These are phyloP conservation scores for Filobasidium floriforme DNA, from an alignment of 768 basidiomycete genomes.

Conservation along the genomic window DNA sequence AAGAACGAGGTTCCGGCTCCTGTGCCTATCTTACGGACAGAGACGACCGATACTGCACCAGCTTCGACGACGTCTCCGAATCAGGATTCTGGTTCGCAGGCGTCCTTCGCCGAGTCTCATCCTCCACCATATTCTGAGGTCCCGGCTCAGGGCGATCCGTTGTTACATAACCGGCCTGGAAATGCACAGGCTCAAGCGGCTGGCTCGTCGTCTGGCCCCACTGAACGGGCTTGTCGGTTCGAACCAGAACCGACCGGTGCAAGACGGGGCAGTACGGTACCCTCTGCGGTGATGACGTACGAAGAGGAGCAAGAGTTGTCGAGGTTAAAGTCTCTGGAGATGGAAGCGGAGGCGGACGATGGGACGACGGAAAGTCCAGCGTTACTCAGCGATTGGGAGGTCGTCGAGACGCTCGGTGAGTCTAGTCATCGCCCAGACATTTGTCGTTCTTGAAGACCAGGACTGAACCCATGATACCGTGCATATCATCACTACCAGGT, in stretches of 20 bases:
- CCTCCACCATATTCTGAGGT: slow-evolving; percentile 5
- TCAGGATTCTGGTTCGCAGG: slow-evolving; percentile 1
- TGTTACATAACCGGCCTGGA: not conserved
- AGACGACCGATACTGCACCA: not conserved
- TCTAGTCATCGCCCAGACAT: not conserved
- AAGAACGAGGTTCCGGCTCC: not conserved
- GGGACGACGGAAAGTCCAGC: slow-evolving; percentile 7
- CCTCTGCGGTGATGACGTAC: not conserved
- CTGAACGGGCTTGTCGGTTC: not conserved
- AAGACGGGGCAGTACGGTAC: not conserved
- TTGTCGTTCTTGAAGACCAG: not conserved
- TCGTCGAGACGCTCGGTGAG: slow-evolving; percentile 47
- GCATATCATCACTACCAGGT: slow-evolving; percentile 54
- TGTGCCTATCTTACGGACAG: not conserved
- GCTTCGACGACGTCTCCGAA: not conserved
- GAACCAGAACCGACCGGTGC: not conserved
- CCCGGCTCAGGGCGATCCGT: not conserved
- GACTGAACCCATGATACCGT: too few relatives aligned
- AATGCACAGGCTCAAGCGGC: not conserved
- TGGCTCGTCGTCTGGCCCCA: not conserved
- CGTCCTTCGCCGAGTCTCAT: not conserved
- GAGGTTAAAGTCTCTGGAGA: not conserved
- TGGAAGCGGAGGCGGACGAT: not conserved
- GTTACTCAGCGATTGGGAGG: slow-evolving; percentile 41
- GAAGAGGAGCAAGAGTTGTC: slow-evolving; percentile 13